A percentile compares a stretch with the other conserved stretches of the same genome.
phyloP scores from a whole-genome alignment of 352 stramenopile genomes.

The Globisporangium yorkense region DNA sequence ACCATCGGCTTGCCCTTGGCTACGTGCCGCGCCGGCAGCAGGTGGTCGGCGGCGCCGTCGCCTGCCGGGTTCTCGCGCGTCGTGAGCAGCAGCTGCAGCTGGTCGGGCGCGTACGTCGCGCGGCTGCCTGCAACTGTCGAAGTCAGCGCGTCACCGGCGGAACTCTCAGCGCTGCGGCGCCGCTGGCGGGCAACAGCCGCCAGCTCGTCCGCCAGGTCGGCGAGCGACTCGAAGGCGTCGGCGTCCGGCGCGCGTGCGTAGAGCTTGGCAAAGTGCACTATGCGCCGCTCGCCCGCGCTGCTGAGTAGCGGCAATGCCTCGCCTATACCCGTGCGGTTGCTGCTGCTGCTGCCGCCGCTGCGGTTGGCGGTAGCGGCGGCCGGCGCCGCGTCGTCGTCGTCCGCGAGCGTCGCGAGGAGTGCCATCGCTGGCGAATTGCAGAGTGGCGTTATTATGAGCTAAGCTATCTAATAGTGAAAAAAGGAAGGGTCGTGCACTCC shows the following conservation, averaged over 20 bases:
- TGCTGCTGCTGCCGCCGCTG: not conserved
- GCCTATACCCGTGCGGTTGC: not conserved
- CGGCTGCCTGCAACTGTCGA: slow-evolving; percentile 12
- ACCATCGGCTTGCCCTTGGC: slow-evolving; percentile 69
- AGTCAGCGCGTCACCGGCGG: slow-evolving; percentile 11
- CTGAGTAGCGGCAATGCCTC: slow-evolving; percentile 10
- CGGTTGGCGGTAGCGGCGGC: not conserved
- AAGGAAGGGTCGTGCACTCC: not conserved
- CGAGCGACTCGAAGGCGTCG: slow-evolving; percentile 45
- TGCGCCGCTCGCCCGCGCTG: slow-evolving; percentile 5
- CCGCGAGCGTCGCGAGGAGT: not conserved
- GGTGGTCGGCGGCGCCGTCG: slow-evolving; percentile 32
- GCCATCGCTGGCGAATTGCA: not conserved
- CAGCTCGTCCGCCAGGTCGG: slow-evolving; percentile 53
- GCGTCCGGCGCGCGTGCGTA: slow-evolving; percentile 58
- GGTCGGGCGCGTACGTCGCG: slow-evolving; percentile 42
- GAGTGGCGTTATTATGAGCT: not conserved
- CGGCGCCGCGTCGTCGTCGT: not conserved
- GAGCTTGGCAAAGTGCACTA: slow-evolving; percentile 57
- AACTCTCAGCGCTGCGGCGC: slow-evolving; percentile 20
- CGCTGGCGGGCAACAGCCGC: slow-evolving; percentile 26
- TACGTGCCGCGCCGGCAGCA: slow-evolving; percentile 24
- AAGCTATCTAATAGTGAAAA: not conserved
- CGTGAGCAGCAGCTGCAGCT: slow-evolving; percentile 59
- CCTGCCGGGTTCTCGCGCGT: slow-evolving; percentile 36